Conservation (phyloP, 129 eudicot genomes). For the Saussurea involucrata region DNA sequence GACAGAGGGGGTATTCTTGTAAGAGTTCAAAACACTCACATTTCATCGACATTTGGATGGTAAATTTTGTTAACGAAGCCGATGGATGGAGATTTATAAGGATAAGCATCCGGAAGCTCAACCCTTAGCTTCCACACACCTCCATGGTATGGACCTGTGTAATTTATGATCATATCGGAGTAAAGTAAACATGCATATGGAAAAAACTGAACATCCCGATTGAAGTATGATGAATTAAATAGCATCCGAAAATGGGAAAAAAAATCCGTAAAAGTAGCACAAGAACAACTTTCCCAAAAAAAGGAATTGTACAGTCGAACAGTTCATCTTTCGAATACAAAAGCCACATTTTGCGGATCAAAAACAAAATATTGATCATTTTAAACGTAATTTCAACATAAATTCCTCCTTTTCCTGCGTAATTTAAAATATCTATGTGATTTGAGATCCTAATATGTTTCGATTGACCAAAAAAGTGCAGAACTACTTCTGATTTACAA, state of each 20-base stretch:
- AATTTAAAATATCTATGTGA: constrained; percentile 2
- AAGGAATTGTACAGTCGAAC: background rate
- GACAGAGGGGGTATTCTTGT: background rate
- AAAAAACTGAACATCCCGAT: background rate
- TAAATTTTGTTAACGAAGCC: constrained; percentile 86
- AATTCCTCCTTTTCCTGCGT: background rate
- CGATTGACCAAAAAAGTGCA: constrained; percentile 13
- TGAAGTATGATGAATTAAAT: background rate
- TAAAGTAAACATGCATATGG: background rate
- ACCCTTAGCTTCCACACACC: constrained; percentile 95
- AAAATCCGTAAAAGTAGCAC: background rate
- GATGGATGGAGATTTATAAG: constrained; percentile 94
- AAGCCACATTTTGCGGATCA: constrained; percentile 8
- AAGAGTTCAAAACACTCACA: constrained; percentile 44
- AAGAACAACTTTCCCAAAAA: background rate
- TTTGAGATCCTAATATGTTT: constrained; percentile 5
- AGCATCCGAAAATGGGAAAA: background rate
- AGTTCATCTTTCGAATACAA: background rate
- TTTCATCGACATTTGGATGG: constrained; percentile 97
- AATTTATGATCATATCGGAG: background rate
- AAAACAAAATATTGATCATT: background rate
- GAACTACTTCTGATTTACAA: background rate
- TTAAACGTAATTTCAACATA: background rate
- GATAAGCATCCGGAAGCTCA: constrained; percentile 97
- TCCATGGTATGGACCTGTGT: constrained; percentile 85